phyloP scores from a whole-genome alignment of 768 basidiomycete species.

The Podaxis sp. region DNA sequence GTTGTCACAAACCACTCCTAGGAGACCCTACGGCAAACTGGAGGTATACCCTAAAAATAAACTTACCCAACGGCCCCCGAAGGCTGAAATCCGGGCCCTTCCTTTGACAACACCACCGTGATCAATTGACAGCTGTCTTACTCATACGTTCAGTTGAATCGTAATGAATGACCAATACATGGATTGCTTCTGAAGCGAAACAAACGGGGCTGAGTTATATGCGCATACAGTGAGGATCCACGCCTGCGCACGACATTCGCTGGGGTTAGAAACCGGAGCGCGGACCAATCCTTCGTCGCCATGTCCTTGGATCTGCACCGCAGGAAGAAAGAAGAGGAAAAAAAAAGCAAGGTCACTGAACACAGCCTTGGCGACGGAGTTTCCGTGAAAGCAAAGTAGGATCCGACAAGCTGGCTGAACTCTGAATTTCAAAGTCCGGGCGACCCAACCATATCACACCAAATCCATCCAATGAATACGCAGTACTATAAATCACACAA shows the following conservation, averaged over 20 bases:
- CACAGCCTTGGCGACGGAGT: no score
- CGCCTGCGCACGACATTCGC: neutral
- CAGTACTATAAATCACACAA: no score
- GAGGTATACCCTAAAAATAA: neutral
- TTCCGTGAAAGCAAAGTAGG: no score
- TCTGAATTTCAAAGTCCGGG: no score
- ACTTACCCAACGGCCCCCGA: neutral
- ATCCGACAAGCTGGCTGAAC: no score
- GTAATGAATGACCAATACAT: no score
- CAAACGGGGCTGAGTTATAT: neutral
- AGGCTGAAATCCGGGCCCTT: neutral
- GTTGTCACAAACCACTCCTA: neutral
- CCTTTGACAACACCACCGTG: neutral
- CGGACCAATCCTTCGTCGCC: neutral
- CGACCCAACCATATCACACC: no score
- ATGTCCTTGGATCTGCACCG: neutral
- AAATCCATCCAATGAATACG: no score
- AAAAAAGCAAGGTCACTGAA: no score
- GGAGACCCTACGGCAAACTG: neutral
- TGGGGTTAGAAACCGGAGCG: neutral
- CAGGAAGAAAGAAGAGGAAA: neutral
- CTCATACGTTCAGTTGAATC: neutral
- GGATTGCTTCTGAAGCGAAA: no score
- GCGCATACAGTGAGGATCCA: neutral
- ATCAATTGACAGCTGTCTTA: neutral